These are phyloP conservation scores for Byssothecium circinans DNA, from an alignment of 2,329 filamentous ascomycete genomes.

Conservation along the genomic window DNA sequence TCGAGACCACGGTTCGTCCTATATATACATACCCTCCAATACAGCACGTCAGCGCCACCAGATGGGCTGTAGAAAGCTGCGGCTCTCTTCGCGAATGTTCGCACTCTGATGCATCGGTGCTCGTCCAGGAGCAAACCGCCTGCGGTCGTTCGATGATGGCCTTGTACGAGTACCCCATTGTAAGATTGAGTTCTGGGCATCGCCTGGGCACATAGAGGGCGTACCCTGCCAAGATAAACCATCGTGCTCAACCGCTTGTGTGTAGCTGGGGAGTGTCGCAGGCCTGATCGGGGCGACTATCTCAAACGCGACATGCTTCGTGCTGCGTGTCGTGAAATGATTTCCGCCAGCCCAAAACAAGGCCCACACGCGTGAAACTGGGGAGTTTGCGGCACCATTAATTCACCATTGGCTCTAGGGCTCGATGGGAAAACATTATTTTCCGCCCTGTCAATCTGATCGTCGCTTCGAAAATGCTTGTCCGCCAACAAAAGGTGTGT, in stretches of 20 bases:
- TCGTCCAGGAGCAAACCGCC: background rate
- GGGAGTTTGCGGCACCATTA: no score
- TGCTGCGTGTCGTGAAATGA: no score
- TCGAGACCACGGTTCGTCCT: background rate
- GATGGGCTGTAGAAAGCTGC: background rate
- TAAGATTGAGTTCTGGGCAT: background rate
- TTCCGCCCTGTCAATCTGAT: no score
- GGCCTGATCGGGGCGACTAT: no score
- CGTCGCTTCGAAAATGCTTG: no score
- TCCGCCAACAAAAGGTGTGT: no score
- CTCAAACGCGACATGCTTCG: background rate
- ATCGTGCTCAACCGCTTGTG: background rate
- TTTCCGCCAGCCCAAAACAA: no score
- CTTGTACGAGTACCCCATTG: background rate
- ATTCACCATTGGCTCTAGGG: no score
- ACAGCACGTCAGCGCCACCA: constrained; percentile 6
- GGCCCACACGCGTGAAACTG: no score
- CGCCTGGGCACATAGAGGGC: background rate
- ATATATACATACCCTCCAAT: constrained; percentile 8
- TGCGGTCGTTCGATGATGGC: background rate
- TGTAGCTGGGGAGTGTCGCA: background rate
- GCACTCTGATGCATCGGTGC: background rate
- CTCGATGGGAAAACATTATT: no score
- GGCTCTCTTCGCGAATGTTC: background rate
- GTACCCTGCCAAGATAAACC: background rate